Evolutionary conservation across 169 alveolate genomes (phyloP).

Genomic region (Eimeria sp.): DNA sequence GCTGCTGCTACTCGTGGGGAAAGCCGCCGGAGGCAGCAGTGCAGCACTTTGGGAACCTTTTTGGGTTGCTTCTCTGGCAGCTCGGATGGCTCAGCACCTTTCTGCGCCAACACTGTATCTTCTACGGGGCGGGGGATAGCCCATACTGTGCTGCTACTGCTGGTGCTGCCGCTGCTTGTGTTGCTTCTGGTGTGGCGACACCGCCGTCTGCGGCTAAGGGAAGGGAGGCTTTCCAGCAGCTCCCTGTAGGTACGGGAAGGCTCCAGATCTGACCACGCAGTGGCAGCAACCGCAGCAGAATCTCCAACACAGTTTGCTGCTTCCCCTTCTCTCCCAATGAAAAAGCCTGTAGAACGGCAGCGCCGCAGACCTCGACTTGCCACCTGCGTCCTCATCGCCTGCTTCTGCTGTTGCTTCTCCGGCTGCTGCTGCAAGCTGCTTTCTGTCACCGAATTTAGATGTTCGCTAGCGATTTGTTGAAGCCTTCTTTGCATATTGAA

Average conservation of each 20-base stretch:
- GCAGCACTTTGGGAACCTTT: not conserved
- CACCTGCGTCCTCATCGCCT: not conserved
- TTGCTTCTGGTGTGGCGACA: constrained; percentile 1
- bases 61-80: not conserved
- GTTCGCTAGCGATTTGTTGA: not conserved
- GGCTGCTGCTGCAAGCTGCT: constrained; percentile 26
- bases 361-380: constrained; percentile 1
- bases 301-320: constrained; percentile 9
- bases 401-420: constrained; percentile 36
- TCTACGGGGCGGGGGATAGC: not conserved
- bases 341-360: constrained; percentile 15
- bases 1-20: constrained; percentile 21
- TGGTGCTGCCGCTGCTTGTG: constrained; percentile 54
- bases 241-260: constrained; percentile 37
- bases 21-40: not conserved
- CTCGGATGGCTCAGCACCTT: not conserved
- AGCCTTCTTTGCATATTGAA: not conserved
- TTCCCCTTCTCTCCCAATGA: not conserved
- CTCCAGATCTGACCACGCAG: constrained; percentile 29
- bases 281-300: not conserved
- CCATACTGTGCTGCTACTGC: constrained; percentile 15
- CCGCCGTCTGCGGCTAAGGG: not conserved
- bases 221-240: constrained; percentile 1
- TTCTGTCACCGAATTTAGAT: not conserved
- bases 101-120: not conserved